Base-by-base conservation (phyloP, 805 yeast species). In the Monosporozyma solicola region DNA sequence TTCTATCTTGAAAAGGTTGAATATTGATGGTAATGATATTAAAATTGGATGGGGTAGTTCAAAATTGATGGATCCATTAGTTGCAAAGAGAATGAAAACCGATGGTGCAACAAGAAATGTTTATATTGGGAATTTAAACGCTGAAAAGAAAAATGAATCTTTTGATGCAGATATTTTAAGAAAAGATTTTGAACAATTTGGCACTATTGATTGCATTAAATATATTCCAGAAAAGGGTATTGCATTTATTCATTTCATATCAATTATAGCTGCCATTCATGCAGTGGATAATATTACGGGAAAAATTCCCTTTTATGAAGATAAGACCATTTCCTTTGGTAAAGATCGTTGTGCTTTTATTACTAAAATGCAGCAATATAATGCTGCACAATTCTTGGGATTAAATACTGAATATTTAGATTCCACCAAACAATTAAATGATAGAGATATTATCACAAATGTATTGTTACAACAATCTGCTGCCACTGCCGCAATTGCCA, bases 401-500 rank as follows among this genome's bases (percentile, higher is more conserved):
- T 75, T 90, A 55, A 88, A 94, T 46, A 95, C 96, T 20, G 48
- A 54, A 4, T 94, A 95, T 31, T 80, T 84, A 78, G 95, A 87
- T 63, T 87, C 85, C 63, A 73, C 86, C 53, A 81, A 85, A 29
- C 84, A 88, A 54, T 83, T 82, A 53, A 85, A 87, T 8, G 82
- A 79, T 59, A 65, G 80, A 41, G 80, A 76, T 50, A 68, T 78
- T 55, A 74, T 79, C 46, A 84, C 91, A 0, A 79, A 82, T 44
- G 87, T 92, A 7, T 75, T 91, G 53, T 87, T 92, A 41, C 95
- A 89, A 69, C 97, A 94, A 71, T 83, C 95, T 15, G 95, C 95
- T 41, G 97, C 97, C 1, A 97, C 98, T 6, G 96, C 96, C n/a
- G 92, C 95, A 39, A 91, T 92, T 62, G 96, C 97, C 1, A 85